phyloP scores from a whole-genome alignment of 2,329 filamentous ascomycete species.

The Aureobasidium sp. region DNA sequence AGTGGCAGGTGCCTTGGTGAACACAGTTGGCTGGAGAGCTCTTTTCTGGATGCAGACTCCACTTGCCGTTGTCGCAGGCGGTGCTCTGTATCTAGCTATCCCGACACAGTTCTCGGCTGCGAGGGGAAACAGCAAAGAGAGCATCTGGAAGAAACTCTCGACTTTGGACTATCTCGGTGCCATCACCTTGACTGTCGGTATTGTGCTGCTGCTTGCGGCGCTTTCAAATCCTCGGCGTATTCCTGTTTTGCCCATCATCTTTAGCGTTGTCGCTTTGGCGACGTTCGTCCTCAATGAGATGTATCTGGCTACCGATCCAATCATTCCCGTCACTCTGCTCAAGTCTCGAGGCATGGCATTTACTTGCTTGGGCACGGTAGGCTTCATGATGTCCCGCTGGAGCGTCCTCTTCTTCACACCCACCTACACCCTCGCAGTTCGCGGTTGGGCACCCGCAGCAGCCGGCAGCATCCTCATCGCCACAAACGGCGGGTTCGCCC shows the following conservation, averaged over 20 bases:
- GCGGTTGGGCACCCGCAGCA: conserved; percentile 59
- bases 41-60: conserved; percentile 70
- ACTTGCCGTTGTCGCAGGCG: conserved; percentile 53
- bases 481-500: conserved; percentile 71
- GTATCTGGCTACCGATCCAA: conserved; percentile 57
- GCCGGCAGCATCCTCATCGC: conserved; percentile 73
- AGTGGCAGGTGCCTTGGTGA: conserved; percentile 59
- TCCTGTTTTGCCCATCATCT: conserved; percentile 50
- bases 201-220: conserved; percentile 66
- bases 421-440: conserved; percentile 70
- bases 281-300: conserved; percentile 57
- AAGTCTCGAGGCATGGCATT: conserved; percentile 63
- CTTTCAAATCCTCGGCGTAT: conserved; percentile 58
- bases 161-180: conserved; percentile 71
- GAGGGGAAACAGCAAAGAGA: conserved; percentile 29
- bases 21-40: conserved; percentile 62
- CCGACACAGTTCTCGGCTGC: conserved; percentile 40
- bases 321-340: conserved; percentile 67
- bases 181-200: conserved; percentile 53
- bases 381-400: conserved; percentile 78
- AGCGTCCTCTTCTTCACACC: conserved; percentile 73
- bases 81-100: conserved; percentile 58
- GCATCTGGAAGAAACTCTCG: conserved; percentile 49
- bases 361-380: conserved; percentile 66
- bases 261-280: conserved; percentile 54